Conservation (phyloP, 768 basidiomycete genomes). For the Agaricus bisporus region DNA sequence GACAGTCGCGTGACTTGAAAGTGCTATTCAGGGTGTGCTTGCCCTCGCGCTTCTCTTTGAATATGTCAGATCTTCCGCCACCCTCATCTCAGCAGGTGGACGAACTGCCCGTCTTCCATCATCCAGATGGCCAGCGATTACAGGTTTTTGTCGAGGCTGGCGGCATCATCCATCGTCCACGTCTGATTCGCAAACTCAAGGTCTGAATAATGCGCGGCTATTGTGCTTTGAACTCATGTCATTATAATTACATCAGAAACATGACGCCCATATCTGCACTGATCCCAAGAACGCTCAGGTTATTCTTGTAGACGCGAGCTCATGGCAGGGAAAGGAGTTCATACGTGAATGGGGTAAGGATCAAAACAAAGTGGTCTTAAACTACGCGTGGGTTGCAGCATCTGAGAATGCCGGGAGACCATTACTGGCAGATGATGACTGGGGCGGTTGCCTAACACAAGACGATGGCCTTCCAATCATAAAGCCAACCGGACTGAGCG, state of each 20-base stretch:
- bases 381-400: constrained; percentile 45
- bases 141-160: constrained; percentile 54
- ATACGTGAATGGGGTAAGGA: constrained; percentile 55
- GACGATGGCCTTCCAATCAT: constrained; percentile 33
- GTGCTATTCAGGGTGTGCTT: neutral
- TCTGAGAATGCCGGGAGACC: constrained; percentile 37
- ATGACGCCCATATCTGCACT: constrained; percentile 47
- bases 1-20: constrained; percentile 8
- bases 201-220: constrained; percentile 19
- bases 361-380: constrained; percentile 44
- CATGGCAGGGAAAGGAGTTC: constrained; percentile 47
- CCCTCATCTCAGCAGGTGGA: constrained; percentile 7
- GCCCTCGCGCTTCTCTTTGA: neutral
- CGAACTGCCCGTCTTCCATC: constrained; percentile 27
- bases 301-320: constrained; percentile 51
- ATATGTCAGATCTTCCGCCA: constrained; percentile 12
- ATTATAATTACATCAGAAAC: constrained; percentile 30
- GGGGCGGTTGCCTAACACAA: constrained; percentile 40
- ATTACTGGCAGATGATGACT: constrained; percentile 42
- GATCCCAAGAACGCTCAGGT: constrained; percentile 48
- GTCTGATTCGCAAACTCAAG: constrained; percentile 43
- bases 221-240: constrained; percentile 3
- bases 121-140: constrained; percentile 34
- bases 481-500: constrained; percentile 23
- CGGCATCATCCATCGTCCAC: constrained; percentile 42